Evolutionary conservation across 2,329 filamentous ascomycete genomes (phyloP).

Genomic region (Aspergillus sp.): DNA sequence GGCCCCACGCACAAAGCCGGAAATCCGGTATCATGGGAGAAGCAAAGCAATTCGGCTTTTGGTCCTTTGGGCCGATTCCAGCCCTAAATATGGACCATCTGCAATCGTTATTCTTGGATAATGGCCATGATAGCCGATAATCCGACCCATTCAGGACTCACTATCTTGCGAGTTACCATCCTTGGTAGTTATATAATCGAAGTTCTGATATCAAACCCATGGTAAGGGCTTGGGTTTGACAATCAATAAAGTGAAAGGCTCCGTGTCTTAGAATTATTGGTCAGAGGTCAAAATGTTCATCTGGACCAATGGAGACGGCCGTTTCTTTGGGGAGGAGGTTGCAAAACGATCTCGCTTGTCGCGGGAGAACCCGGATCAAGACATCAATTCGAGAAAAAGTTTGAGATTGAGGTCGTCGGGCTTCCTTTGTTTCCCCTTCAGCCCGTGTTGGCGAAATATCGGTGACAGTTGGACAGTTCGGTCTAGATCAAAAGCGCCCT

Average conservation of each 20-base stretch:
- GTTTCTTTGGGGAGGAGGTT: neutral
- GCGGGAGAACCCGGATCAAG: constrained; percentile 1
- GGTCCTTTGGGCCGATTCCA: neutral
- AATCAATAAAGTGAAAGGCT: neutral
- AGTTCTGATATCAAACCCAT: neutral
- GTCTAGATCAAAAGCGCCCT: neutral
- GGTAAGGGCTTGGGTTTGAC: neutral
- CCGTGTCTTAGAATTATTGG: neutral
- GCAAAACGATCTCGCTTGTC: neutral
- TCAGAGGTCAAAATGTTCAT: neutral
- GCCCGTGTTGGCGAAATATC: constrained; percentile 1
- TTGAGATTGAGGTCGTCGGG: neutral
- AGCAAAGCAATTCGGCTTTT: neutral
- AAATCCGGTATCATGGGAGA: neutral
- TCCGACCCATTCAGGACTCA: neutral
- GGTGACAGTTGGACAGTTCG: neutral
- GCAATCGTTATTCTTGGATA: neutral
- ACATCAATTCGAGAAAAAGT: neutral
- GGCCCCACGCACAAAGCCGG: constrained; percentile 11
- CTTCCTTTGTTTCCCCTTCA: neutral
- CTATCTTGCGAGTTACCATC: too few species aligned
- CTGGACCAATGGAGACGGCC: neutral
- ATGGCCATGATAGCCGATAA: too few species aligned
- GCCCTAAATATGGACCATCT: neutral
- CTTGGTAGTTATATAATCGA: neutral